phyloP scores from a whole-genome alignment of 202 grass and related monocot species.

The Zoysia matrella region DNA sequence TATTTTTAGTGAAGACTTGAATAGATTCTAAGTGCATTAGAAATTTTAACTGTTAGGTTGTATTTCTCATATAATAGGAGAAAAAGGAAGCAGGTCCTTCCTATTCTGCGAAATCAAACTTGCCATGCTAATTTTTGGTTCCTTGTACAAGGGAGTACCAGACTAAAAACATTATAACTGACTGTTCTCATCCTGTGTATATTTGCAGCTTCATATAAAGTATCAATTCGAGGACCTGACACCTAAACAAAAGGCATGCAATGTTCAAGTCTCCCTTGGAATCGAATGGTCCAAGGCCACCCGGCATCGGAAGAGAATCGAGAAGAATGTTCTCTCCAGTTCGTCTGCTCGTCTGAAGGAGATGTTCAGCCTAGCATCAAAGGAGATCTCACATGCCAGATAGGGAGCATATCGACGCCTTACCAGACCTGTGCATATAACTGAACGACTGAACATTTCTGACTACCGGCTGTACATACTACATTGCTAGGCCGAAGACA shows the following conservation, averaged over 20 bases:
- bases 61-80: background rate
- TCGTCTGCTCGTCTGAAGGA: slow-evolving; percentile 70
- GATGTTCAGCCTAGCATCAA: slow-evolving; percentile 70
- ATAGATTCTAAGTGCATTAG: background rate
- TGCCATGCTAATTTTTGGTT: slow-evolving; percentile 1
- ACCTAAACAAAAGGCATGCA: slow-evolving; percentile 65
- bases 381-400: slow-evolving; percentile 47
- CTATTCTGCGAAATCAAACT: slow-evolving; percentile 33
- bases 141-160: background rate
- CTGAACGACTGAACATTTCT: slow-evolving; percentile 32
- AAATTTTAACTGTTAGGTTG: background rate
- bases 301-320: slow-evolving; percentile 76
- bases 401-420: slow-evolving; percentile 28
- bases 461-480: slow-evolving; percentile 30
- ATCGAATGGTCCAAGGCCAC: slow-evolving; percentile 88
- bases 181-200: slow-evolving; percentile 2
- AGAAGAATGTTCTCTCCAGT: slow-evolving; percentile 83
- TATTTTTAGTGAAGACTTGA: background rate
- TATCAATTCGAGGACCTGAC: slow-evolving; percentile 82
- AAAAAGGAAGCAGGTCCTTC: background rate
- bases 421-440: slow-evolving; percentile 36
- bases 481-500: slow-evolving; percentile 35
- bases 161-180: slow-evolving; percentile 28
- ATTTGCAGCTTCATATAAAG: slow-evolving; percentile 74
- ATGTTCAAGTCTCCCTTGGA: slow-evolving; percentile 69